Percentiles rank a stretch among this genome's conserved stretches.
Conservation (phyloP, 306 rosid species). For the Trifolium dubium region DNA sequence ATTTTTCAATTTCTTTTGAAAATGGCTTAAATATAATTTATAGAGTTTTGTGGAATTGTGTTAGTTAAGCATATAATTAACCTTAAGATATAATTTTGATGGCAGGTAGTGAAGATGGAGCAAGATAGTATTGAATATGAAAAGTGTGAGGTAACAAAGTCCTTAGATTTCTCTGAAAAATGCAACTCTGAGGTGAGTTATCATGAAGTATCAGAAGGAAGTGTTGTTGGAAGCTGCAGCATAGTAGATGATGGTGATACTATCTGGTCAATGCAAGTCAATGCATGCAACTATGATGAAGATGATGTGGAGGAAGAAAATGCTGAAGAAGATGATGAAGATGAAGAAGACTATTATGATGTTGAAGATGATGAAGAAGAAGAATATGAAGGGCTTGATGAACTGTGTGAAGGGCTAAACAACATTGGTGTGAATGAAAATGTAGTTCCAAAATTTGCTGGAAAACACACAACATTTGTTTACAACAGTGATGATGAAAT, state of each 20-base stretch:
- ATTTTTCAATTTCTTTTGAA: no score
- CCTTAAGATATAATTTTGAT: neutral
- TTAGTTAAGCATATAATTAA: neutral
- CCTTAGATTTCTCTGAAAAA: slow-evolving; percentile 80
- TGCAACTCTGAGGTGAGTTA: slow-evolving; percentile 57
- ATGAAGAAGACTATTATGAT: slow-evolving; percentile 34
- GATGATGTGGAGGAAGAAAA: slow-evolving; percentile 61
- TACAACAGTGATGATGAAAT: slow-evolving; percentile 83
- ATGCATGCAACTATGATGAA: slow-evolving; percentile 59
- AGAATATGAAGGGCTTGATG: slow-evolving; percentile 48
- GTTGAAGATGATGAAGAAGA: slow-evolving; percentile 39
- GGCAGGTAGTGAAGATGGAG: slow-evolving; percentile 44
- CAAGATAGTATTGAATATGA: slow-evolving; percentile 56
- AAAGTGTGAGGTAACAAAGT: slow-evolving; percentile 61
- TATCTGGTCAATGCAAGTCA: slow-evolving; percentile 81
- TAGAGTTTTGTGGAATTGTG: neutral
- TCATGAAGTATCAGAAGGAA: slow-evolving; percentile 36
- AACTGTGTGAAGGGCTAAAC: slow-evolving; percentile 66
- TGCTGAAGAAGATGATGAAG: slow-evolving; percentile 37
- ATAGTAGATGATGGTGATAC: slow-evolving; percentile 73
- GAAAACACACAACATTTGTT: slow-evolving; percentile 74
- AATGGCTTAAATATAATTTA: neutral
- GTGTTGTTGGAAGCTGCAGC: slow-evolving; percentile 19
- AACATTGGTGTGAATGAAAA: slow-evolving; percentile 63
- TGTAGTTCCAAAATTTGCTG: slow-evolving; percentile 51